phyloP scores from a whole-genome alignment of 2,329 filamentous ascomycete species.

The Ophiocordyceps camponoti-floridani region DNA sequence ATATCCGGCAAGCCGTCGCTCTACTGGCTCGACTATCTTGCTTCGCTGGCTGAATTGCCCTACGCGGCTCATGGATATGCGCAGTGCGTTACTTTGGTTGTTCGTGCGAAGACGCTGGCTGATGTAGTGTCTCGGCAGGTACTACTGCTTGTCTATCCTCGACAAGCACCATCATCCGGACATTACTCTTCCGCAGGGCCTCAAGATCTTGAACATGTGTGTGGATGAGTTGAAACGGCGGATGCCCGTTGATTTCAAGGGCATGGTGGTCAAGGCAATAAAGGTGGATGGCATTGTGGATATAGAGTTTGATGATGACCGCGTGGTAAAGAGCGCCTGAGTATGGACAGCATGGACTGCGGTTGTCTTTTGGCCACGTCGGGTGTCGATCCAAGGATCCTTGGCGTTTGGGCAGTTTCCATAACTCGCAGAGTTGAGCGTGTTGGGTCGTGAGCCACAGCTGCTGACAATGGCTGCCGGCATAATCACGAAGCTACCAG shows the following conservation, averaged over 20 bases:
- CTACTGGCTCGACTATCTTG: constrained; percentile 97
- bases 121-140: constrained; percentile 28
- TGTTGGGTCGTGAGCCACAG: neutral
- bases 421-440: neutral
- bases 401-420: neutral
- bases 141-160: constrained; percentile 93
- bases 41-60: constrained; percentile 68
- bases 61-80: constrained; percentile 98
- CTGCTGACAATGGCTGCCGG: neutral
- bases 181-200: constrained; percentile 72
- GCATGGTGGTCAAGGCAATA: constrained; percentile 82
- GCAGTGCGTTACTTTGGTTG: constrained; percentile 46
- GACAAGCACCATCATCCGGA: constrained; percentile 98
- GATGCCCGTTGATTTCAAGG: constrained; percentile 98
- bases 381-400: neutral
- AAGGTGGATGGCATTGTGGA: constrained; percentile 85
- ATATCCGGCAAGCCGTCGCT: constrained; percentile 81
- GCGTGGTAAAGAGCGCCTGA: constrained; percentile 45
- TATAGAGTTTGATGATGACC: constrained; percentile 71
- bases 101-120: neutral
- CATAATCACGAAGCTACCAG: neutral
- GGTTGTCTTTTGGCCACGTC: neutral
- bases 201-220: constrained; percentile 88
- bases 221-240: constrained; percentile 93
- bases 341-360: neutral